phyloP scores from a whole-genome alignment of 2,329 filamentous ascomycete species.

The Fusarium incarnatum region DNA sequence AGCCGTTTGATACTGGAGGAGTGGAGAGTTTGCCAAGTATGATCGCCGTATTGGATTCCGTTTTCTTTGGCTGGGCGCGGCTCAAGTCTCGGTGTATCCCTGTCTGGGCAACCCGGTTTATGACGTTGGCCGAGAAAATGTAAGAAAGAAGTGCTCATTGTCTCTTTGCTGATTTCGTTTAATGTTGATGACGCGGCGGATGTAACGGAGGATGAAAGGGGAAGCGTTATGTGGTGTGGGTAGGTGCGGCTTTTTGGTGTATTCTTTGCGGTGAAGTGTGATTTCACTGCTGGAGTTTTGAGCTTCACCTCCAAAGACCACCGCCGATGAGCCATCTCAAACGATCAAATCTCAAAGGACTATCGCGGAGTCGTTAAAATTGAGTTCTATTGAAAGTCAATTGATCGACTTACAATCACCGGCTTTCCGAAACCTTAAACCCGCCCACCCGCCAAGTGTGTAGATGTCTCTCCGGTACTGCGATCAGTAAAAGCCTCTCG shows the following conservation, averaged over 20 bases:
- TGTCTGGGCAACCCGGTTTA: constrained; percentile 26
- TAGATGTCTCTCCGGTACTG: not conserved
- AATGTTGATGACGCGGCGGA: constrained; percentile 17
- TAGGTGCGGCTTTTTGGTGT: not conserved
- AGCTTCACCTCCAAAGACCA: not conserved
- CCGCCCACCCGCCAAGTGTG: not conserved
- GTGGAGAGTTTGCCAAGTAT: constrained; percentile 37
- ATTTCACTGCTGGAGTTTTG: rapidly evolving
- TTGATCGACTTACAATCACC: not conserved
- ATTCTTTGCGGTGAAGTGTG: not conserved
- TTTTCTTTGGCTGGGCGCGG: constrained; percentile 28
- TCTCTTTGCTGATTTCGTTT: constrained; percentile 8
- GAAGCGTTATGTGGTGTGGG: not conserved
- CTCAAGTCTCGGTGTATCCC: constrained; percentile 30
- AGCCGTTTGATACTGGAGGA: constrained; percentile 10
- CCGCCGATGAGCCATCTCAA: not conserved
- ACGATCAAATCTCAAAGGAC: not conserved
- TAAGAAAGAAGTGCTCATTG: constrained; percentile 2
- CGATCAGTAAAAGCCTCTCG: not conserved
- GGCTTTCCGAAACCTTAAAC: not conserved
- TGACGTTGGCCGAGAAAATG: constrained; percentile 34
- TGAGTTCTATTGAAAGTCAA: not conserved
- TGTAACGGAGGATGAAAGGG: not conserved
- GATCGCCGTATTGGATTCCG: constrained; percentile 22
- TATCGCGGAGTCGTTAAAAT: not conserved